Evolutionary conservation across 495 filamentous ascomycete genomes (phyloP), one percentile per base, ranked within the genome.

Genomic region (Trichoderma erinaceum): DNA sequence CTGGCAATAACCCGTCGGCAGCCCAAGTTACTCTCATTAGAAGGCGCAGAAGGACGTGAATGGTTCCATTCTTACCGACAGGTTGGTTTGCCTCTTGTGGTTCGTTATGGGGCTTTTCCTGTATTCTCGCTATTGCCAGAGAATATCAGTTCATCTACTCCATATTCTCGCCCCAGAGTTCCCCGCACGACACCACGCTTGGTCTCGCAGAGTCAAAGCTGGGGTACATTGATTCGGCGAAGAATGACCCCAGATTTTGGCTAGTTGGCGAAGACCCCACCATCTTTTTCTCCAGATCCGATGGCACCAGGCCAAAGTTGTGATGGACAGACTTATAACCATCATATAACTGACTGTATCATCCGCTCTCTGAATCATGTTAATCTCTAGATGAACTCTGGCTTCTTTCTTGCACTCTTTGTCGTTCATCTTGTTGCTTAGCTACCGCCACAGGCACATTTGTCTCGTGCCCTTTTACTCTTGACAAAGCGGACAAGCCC

Each of bases 191-290:
- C 25, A 25, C 56, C 25, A 61, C 44, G n/a, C 18, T 15, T 16
- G 35, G 44, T n/a, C 7, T 15, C 13, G n/a, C 27, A 16, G 10
- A 56, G 27, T 16, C 3, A 61, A 61, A 61, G 27, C 56, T 61
- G 56, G 56, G 56, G 56, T 61, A 61, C 16, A 32, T 16, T 16
- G 56, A 25, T 61, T 27, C 56, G 56, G 13, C 25, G n/a, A 4
- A 25, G 4, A 52, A 21, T 10, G 10, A 13, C 56, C 25, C 25
- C 16, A 15, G 25, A 21, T 61, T 32, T 52, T 32, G 35, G 56
- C 56, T 61, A 61, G 29, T 32, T 61, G 56, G 56, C 56, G 56
- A 61, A 61, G 56, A 32, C 25, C 25, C 56, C 56, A 61, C 56
- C 56, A 61, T 61, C 56, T 32, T 32, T 4, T 21, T 61, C 25